These are phyloP conservation scores for Oryza meridionalis DNA, from an alignment of 176 grass and related monocot species.

Conservation along the genomic window DNA sequence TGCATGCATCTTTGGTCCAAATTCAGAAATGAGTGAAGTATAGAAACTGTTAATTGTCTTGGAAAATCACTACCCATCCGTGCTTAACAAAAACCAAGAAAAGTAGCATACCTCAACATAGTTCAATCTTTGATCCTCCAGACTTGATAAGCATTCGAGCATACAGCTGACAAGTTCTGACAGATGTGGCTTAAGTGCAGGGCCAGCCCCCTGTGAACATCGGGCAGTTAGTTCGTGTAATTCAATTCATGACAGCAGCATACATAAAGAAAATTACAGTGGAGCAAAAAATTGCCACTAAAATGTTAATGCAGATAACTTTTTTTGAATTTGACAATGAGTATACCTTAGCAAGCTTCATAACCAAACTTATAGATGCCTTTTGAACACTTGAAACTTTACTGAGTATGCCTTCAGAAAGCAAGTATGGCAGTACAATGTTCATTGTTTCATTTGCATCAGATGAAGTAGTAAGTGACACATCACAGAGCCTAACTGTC, in stretches of 20 bases:
- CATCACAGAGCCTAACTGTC: conserved; percentile 82
- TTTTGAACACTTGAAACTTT: conserved; percentile 97
- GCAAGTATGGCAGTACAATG: conserved; percentile 86
- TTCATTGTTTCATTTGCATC: conserved; percentile 94
- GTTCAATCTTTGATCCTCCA: conserved; percentile 96
- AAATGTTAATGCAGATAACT: not conserved
- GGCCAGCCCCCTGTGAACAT: conserved; percentile 72
- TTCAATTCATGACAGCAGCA: conserved; percentile 31
- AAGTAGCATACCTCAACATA: conserved; percentile 85
- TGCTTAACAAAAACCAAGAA: conserved; percentile 6
- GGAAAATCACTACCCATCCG: conserved; percentile 21
- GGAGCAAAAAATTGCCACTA: conserved; percentile 7
- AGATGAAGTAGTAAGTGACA: conserved; percentile 72
- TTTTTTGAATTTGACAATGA: not conserved
- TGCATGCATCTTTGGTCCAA: conserved; percentile 86
- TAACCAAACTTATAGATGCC: conserved; percentile 85
- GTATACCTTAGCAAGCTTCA: conserved; percentile 93
- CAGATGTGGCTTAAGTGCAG: conserved; percentile 72
- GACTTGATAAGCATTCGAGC: conserved; percentile 96
- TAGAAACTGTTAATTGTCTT: conserved; percentile 20
- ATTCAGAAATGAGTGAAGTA: conserved; percentile 41
- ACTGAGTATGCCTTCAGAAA: conserved; percentile 93
- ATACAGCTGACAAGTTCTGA: conserved; percentile 93
- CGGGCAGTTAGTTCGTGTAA: conserved; percentile 15
- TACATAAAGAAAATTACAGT: conserved; percentile 11